Base-by-base conservation (phyloP, 2,329 filamentous ascomycete species). In the Aspergillus melleus region DNA sequence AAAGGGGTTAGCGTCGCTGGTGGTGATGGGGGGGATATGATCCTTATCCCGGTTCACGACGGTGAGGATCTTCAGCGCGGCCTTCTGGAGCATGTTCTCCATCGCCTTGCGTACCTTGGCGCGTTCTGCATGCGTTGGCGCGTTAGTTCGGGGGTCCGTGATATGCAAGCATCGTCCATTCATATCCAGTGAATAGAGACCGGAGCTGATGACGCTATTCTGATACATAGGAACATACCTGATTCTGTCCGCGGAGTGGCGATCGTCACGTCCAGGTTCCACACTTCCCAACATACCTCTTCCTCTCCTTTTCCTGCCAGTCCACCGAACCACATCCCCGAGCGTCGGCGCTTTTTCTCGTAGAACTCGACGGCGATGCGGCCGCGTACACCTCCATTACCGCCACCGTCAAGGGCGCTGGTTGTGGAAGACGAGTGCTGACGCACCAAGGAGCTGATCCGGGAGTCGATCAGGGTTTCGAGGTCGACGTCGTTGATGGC, bases 11-110 rank as follows among this genome's bases (percentile, higher is more conserved):
- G 90, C 83, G 63, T 94, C 91, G 72, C 88, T 92, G 22, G 92
- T 95, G 9, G 92, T 97, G 69, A 98, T 98, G 54, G 94, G 95
- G 1, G 95, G 95, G 66, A 99, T 98, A 76, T 98, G 95, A 71
- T 96, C 91, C 75, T 96, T 96, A 77, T 97, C 90, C 54, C 86
- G 81, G 77, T 96, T 96, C 69, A 91, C 92, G 56, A 91, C 90
- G 63, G 88, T 89, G 67, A 97, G 86, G 69, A 97, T 94, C 78
- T 96, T 96, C 81, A 96, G 86, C 60, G 90, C 90, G 6, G 92
- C 91, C 62, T 92, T 90, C 64, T 92, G 87, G 57, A 99, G 86
- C 49, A 91, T 95, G 63, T 91, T 90, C 70, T 94, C 91, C 90
- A 96, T 96, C 54, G 92, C 91, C 70, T 88, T 88, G 69, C 93